These are phyloP conservation scores for Collybia sordida DNA, from an alignment of 768 basidiomycete genomes.

Conservation along the genomic window DNA sequence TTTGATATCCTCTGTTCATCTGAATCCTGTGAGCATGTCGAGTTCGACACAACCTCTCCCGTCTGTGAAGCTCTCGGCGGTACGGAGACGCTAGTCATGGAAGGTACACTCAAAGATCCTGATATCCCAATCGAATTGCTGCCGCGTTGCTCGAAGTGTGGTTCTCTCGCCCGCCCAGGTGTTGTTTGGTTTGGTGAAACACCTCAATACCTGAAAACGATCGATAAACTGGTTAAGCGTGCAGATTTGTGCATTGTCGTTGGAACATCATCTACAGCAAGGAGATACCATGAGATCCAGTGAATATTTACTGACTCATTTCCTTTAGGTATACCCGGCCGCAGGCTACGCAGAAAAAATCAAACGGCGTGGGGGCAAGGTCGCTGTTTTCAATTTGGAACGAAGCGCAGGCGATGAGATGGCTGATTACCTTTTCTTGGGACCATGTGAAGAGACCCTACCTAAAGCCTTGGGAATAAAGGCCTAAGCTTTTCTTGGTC, in stretches of 20 bases:
- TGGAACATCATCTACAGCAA: constrained; percentile 53
- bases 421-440: constrained; percentile 51
- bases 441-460: constrained; percentile 42
- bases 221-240: constrained; percentile 37
- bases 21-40: constrained; percentile 34
- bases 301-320: neutral
- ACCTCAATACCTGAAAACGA: constrained; percentile 35
- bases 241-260: constrained; percentile 55
- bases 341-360: constrained; percentile 35
- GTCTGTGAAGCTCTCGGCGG: constrained; percentile 44
- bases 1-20: constrained; percentile 54
- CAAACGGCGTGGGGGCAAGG: constrained; percentile 32
- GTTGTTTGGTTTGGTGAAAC: constrained; percentile 62
- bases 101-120: constrained; percentile 30
- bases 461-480: constrained; percentile 35
- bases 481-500: no score
- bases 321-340: constrained; percentile 42
- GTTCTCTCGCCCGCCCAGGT: constrained; percentile 44
- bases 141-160: constrained; percentile 45
- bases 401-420: constrained; percentile 32
- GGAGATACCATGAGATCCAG: constrained; percentile 8
- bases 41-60: constrained; percentile 40
- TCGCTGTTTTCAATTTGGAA: constrained; percentile 41
- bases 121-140: constrained; percentile 37
- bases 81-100: constrained; percentile 39